Conservation (phyloP, 768 basidiomycete genomes). For the Trametes sanguinea region DNA sequence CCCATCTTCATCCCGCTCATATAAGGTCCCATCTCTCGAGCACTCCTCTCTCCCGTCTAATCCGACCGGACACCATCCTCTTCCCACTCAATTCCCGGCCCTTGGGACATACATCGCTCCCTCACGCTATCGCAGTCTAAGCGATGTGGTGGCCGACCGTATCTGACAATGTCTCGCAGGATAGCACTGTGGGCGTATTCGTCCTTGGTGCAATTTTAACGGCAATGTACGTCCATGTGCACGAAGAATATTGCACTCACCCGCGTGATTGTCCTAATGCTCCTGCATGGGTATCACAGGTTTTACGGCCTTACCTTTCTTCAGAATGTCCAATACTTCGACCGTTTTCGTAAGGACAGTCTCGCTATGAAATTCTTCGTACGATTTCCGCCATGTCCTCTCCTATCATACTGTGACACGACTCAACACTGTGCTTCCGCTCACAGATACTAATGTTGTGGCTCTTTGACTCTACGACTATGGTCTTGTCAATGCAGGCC, state of each 20-base stretch:
- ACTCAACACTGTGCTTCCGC: background rate
- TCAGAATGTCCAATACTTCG: constrained; percentile 19
- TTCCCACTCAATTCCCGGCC: background rate
- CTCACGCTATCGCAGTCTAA: background rate
- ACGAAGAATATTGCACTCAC: background rate
- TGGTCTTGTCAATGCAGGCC: constrained; percentile 6
- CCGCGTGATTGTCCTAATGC: background rate
- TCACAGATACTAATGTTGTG: constrained; percentile 9
- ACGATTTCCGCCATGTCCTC: background rate
- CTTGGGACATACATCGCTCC: background rate
- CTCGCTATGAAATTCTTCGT: constrained; percentile 14
- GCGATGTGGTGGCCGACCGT: constrained; percentile 18
- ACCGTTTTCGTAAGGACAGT: constrained; percentile 13
- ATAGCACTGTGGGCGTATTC: constrained; percentile 14
- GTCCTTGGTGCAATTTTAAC: constrained; percentile 12
- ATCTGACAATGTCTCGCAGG: constrained; percentile 10
- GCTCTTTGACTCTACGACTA: constrained; percentile 17
- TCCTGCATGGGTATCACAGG: background rate
- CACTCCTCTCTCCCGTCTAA: background rate
- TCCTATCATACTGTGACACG: no score
- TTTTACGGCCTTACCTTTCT: constrained; percentile 23
- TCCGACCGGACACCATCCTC: background rate
- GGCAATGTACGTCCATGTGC: constrained; percentile 6
- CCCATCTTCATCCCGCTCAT: constrained; percentile 1
- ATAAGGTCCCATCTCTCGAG: background rate